Evolutionary conservation across 208 protist species (phyloP).

Genomic region (Acanthamoeba culbertsoni): DNA sequence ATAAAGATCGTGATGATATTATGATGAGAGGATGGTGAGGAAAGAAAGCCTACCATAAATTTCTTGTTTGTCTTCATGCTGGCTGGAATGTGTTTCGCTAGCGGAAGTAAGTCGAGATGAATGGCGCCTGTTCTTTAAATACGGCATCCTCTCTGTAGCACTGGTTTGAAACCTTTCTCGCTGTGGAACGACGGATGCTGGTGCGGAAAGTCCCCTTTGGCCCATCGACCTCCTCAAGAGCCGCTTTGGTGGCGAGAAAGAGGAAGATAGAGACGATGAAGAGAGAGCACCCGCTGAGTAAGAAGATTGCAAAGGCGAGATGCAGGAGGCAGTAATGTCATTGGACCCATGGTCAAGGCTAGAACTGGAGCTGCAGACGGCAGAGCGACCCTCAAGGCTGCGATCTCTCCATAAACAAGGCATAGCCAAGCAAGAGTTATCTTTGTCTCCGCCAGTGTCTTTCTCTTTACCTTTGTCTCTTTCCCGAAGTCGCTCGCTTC

Average conservation of each 20-base stretch:
- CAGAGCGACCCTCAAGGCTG: too few relatives aligned
- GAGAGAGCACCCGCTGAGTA: neutral
- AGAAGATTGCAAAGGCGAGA: neutral
- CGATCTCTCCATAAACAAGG: too few relatives aligned
- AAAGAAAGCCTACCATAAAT: neutral
- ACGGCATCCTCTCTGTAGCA: neutral
- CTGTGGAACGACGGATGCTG: neutral
- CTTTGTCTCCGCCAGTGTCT: neutral
- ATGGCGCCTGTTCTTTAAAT: neutral
- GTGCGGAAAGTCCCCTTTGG: neutral
- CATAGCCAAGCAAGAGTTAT: neutral
- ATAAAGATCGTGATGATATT: neutral
- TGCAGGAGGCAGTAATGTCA: too few relatives aligned
- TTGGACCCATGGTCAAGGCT: too few relatives aligned
- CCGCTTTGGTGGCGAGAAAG: neutral
- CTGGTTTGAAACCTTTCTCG: neutral
- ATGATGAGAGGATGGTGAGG: neutral
- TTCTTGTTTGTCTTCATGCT: neutral
- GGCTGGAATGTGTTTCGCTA: too few relatives aligned
- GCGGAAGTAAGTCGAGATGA: too few relatives aligned
- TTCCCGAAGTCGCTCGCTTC: neutral
- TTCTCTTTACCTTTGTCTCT: neutral
- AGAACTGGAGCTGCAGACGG: too few relatives aligned
- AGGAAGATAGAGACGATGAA: neutral
- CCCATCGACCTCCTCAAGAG: neutral